Evolutionary conservation across 1,139 yeast species (phyloP), one percentile per base, ranked within the genome.

Genomic region (Suzukiozyma palmioleophila): DNA sequence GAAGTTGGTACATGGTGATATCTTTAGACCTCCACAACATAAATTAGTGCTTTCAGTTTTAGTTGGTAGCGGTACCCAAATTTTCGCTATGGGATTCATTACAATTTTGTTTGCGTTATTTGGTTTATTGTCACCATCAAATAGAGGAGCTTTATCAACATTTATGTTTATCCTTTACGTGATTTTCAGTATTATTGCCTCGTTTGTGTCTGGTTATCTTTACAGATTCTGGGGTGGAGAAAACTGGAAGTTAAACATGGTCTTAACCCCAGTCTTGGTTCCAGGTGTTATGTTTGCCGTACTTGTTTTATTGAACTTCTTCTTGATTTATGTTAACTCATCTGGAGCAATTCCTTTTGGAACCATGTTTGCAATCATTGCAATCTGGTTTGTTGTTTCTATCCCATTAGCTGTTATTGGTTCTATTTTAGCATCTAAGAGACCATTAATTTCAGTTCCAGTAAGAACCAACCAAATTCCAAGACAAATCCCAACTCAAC

Each of bases 271-370:
- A 35, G 35, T 80, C 1, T 60, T 90, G 39, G 90, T 92, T 26
- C 98, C 99, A 13, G 94, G 95, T 27, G 47, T 71, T 13, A 70
- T 89, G 29, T 85, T 90, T 53, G 55, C 65, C 4, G 59, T 77
- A 3, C 82, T 92, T 49, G 53, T 88, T 18, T 67, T 81, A 39
- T 73, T 90, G 63, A 92, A 92, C 64, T 82, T 90, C 66, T 83
- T 92, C 62, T 73, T 94, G 57, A 75, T 90, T 35, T 75, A 73
- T 53, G 94, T 74, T 28, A 73, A 79, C 35, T 86, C 97, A 0
- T 89, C 97, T 0, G 97, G 97, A 35, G 97, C 97, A 1, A 88
- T 92, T 43, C 98, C 99, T 35, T 62, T 85, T 40, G 95, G 96
- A 14, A 88, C 96, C 10, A 79, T 94, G 83, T 54, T 84, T 39